Conservation (phyloP, 768 basidiomycete genomes). For the Lepiota subincarnata region DNA sequence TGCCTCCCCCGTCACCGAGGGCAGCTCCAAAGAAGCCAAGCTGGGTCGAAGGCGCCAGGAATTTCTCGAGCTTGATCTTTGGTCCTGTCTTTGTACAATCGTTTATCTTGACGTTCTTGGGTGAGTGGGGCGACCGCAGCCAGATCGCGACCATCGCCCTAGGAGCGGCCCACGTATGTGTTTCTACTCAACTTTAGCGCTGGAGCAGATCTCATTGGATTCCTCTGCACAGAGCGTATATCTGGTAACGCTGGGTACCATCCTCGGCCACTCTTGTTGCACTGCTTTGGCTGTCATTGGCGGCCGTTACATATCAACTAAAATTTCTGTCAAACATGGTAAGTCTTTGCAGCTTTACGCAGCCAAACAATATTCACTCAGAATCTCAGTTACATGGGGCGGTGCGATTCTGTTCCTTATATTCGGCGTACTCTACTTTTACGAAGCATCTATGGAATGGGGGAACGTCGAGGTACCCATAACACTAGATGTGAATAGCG, state of each 20-base stretch:
- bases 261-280: constrained; percentile 84
- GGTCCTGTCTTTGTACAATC: constrained; percentile 95
- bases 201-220: neutral
- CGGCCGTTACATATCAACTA: constrained; percentile 87
- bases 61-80: constrained; percentile 76
- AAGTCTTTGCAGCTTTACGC: constrained; percentile 24
- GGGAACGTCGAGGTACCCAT: constrained; percentile 22
- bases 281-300: constrained; percentile 91
- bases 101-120: constrained; percentile 94
- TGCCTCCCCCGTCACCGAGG: constrained; percentile 16
- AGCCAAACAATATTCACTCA: neutral
- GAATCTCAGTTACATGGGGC: constrained; percentile 67
- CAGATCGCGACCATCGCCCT: constrained; percentile 97
- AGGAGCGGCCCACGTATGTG: constrained; percentile 85
- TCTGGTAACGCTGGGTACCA: constrained; percentile 85
- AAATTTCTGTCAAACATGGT: constrained; percentile 96
- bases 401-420: constrained; percentile 81
- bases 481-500: neutral
- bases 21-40: constrained; percentile 18
- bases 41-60: constrained; percentile 61
- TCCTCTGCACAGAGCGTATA: constrained; percentile 70
- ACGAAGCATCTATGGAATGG: constrained; percentile 48
- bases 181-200: neutral
- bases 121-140: constrained; percentile 98
- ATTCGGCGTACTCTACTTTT: constrained; percentile 77